Base-by-base conservation (phyloP, 371 early-diverging fungal species). In the Sporodiniella umbellata region DNA sequence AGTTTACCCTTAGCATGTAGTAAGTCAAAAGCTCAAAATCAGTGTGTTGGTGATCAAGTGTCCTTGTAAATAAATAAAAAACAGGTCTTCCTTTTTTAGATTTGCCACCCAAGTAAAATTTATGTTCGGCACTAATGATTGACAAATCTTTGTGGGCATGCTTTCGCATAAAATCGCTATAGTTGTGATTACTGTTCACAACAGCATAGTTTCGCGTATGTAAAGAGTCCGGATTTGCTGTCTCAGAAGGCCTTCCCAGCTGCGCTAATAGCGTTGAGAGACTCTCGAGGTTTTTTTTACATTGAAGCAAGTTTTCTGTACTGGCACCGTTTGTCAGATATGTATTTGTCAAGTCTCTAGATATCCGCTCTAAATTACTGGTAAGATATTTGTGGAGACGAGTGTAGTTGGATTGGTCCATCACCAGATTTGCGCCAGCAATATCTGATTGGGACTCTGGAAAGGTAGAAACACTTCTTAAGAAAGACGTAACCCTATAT, bases 1-100 rank as follows among this genome's bases (percentile, higher is more conserved):
- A 14, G 11, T n/a, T 72, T 75, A 82, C 86, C 35, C 86, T 81
- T 40, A 90, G 71, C 60, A 89, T 69, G 46, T 88, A 84, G 51
- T 85, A 80, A 63, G 87, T 79, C 19, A 93, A 61, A 4, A 91
- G 56, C 26, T 94, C 93, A 68, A 90, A 88, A 68, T 95, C 93
- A 30, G 83, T 66, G 18, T 75, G 76, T 19, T 92, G 88, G 33
- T 82, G 61, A 45, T 79, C 79, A 26, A 94, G 47, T 15, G 85
- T 69, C 26, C 93, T 81, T 28, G 84, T 70, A 30, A 94, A 83
- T 56, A 87, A 78, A 68, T 94, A 95, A 48, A 94, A 79, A 1
- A 95, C 89, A 0, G 91, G 91, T 31, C 86, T 68, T 14, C 81
- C 75, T 33, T 81, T 89, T 55, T 87, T 88, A 3, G 92, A 90